Evolutionary conservation across 1,139 yeast genomes (phyloP), one percentile per base, ranked within the genome.

Genomic region (Magnusiomyces fungicola): DNA sequence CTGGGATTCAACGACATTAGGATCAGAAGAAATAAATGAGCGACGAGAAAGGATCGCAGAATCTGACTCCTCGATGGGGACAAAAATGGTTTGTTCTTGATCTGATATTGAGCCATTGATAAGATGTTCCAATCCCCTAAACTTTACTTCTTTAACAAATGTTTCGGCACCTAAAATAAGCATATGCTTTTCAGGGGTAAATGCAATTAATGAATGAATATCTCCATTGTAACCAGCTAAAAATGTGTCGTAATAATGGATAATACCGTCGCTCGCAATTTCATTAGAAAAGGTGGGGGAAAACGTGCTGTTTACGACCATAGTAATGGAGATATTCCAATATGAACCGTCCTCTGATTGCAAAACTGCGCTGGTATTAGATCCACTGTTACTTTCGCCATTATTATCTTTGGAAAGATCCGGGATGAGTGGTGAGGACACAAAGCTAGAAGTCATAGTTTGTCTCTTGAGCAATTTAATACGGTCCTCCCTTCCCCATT

Each of bases 161-260:
- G 72, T 72, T 1, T 82, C 72, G 46, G 80, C 81, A 52, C 80
- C 81, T 51, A 89, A 66, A 0, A 95, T 96, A 58, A 77, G 74
- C 7, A 90, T 68, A 48, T 85, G 79, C 61, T 83, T 88, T 55
- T 83, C 74, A 0, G 90, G 84, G n/a, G 80, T 80, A 67, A 86
- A 78, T 0, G 67, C 65, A 6, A 70, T 47, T 2, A 59, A 23
- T n/a, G 51, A 30, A 34, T 49, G 46, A n/a, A 49, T 23, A 30
- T 45, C 32, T 5, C 51, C 50, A 22, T 21, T 33, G 14, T 44
- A 38, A 12, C 25, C 44, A 22, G 66, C 50, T 18, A 58, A n/a
- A 16, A 68, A 42, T 21, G 67, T 57, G 23, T 69, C 63, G 58
- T 83, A 81, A 3, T 79, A 61, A 61, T 89, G 92, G 0, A 83